A percentile compares a stretch with the other conserved stretches of the same genome.
Conservation (phyloP, 495 filamentous ascomycete species). For the Penicillium bialowiezense region DNA sequence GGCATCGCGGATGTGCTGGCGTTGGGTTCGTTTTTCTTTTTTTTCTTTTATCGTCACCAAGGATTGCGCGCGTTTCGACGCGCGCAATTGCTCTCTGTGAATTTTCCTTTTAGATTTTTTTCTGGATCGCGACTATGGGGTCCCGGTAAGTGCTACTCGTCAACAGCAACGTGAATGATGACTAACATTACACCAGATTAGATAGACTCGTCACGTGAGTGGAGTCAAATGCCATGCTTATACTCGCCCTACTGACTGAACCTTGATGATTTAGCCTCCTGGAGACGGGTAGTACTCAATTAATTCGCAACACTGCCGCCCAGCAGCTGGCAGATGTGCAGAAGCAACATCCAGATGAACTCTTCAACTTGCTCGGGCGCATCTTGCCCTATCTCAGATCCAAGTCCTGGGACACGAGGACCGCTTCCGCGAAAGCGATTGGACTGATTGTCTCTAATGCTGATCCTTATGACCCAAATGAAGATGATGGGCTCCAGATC, state of each 20-base stretch:
- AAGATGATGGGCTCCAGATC: constrained; percentile 48
- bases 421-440: constrained; percentile 86
- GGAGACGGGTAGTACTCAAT: constrained; percentile 89
- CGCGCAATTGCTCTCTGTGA: constrained; percentile 12
- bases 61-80: constrained; percentile 13
- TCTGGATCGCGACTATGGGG: constrained; percentile 37
- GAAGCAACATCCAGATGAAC: constrained; percentile 93
- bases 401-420: constrained; percentile 93
- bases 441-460: constrained; percentile 91
- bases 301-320: constrained; percentile 94
- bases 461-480: constrained; percentile 83
- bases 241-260: constrained; percentile 20
- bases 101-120: constrained; percentile 17
- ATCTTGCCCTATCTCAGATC: constrained; percentile 89
- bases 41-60: constrained; percentile 8
- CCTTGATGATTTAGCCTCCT: constrained; percentile 62
- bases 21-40: constrained; percentile 19
- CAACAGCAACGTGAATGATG: constrained; percentile 24
- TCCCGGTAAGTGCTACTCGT: constrained; percentile 50
- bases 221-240: constrained; percentile 3
- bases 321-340: constrained; percentile 96
- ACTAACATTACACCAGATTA: constrained; percentile 57
- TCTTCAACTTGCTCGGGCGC: constrained; percentile 94
- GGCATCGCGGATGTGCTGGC: constrained; percentile 11
- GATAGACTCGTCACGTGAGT: constrained; percentile 92